Base-by-base conservation (phyloP, 2,329 filamentous ascomycete genomes). In the Colletotrichum incanum region DNA sequence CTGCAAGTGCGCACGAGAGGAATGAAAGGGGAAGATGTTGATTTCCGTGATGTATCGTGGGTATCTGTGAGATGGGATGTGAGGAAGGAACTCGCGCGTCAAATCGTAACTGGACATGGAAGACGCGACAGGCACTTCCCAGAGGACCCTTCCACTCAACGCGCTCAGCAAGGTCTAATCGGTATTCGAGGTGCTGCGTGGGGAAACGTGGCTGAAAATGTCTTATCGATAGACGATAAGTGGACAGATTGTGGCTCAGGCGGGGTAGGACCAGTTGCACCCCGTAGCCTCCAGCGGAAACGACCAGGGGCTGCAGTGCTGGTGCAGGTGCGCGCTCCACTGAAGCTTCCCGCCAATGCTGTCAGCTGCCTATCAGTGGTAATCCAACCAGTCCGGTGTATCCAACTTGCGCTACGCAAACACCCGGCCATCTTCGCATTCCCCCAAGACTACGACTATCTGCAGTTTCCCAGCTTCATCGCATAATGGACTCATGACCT, bases 71-170 rank as follows among this genome's bases (percentile, higher is more conserved):
- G 16, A 20, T 43, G 47, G 26, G 20, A 37, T n/a, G 31, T 37
- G 31, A 34, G 34, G 65, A 16, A 41, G 50, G 60, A 41, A 26
- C n/a, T 58, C 41, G 62, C 66, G 67, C 67, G 67, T 61, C 34
- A 61, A 66, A 50, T 58, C 55, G 41, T 31, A 41, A 56, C 59
- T n/a, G 45, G 50, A n/a, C 64, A 67, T 58, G 64, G 71, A 71
- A 71, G 67, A 73, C 71, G 71, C 71, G 71, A 73, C 61, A 58
- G 49, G 43, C 71, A 71, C n/a, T 71, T 61, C 39, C 39, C 61
- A 26, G 54, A 59, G 52, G 26, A 18, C 39, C 45, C 65, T 64
- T 63, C 65, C 59, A 72, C 69, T 72, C 69, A 72, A 72, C 69
- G 69, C 69, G 69, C 65, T 68, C 63, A 49, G 47, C 49, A 34